Base-by-base conservation (phyloP, 768 basidiomycete genomes). In the Tricholoma hemisulphureum region DNA sequence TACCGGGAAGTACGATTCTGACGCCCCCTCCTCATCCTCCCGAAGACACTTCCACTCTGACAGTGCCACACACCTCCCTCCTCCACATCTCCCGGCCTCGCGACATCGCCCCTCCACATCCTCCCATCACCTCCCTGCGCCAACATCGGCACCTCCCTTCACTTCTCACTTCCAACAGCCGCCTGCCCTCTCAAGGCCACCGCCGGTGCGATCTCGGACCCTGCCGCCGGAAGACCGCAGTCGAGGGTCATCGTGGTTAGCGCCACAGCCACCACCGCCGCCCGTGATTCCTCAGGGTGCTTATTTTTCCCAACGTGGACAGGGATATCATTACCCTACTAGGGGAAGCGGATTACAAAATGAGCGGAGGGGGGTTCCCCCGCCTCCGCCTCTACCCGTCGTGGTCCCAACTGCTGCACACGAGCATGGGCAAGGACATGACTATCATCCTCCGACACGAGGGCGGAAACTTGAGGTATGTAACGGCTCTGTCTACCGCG, bases 41-140 rank as follows among this genome's bases (percentile, higher is more conserved):
- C 46, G 46, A 18, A 49, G 26, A 21, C 46, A 49, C 50, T 41
- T 57, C 26, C 31, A 57, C 21, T 51, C 51, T 45, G 50, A 29
- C 48, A 41, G 35, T 20, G 26, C n/a, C 31, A 29, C 35, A 5
- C 52, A 51, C 39, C 57, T 34, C 43, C 31, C 16, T 29, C 24
- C 34, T 9, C n/a, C 8, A 7, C 16, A 24, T 14, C 11, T 37
- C n/a, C 14, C 24, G 2, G 18, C 4, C 23, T 49, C 32, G 34
- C 26, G 24, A 5, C 55, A 23, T 23, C 55, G 14, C 16, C 21
- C 34, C 16, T 37, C 55, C 11, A 20, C 46, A 31, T 18, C 20
- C 10, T n/a, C 34, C 31, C 21, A 20, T 34, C n/a, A 45, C 46
- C 46, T 20, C 34, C 55, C 43, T 32, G 5, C n/a, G 10, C 29